phyloP scores from a whole-genome alignment of 495 filamentous ascomycete genomes.

The Aspergillus saccharolyticus region DNA sequence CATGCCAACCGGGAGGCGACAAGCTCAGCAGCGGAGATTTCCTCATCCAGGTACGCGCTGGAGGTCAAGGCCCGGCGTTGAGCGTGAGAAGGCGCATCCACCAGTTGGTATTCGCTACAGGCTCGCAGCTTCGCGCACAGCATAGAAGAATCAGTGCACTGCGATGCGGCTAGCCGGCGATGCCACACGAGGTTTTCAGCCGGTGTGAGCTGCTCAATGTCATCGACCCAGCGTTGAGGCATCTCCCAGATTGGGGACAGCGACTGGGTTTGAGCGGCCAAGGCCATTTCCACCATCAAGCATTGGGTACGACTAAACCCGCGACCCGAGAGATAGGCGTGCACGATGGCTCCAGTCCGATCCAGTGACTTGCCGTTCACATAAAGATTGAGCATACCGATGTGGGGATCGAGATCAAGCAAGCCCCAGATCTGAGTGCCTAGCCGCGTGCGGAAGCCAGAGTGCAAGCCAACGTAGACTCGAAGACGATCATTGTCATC shows the following conservation, averaged over 20 bases:
- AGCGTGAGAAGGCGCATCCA: constrained; percentile 10
- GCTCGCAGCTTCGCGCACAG: constrained; percentile 11
- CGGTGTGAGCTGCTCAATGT: constrained; percentile 39
- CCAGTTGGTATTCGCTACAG: constrained; percentile 14
- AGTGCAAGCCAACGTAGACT: constrained; percentile 15
- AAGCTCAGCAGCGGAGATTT: constrained; percentile 9
- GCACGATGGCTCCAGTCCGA: constrained; percentile 15
- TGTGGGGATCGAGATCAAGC: constrained; percentile 6
- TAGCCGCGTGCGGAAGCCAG: constrained; percentile 15
- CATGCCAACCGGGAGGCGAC: constrained; percentile 13
- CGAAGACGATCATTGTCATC: constrained; percentile 10
- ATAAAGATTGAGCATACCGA: constrained; percentile 11
- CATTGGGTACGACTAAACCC: constrained; percentile 37
- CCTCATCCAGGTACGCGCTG: constrained; percentile 11
- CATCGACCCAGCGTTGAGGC: constrained; percentile 28
- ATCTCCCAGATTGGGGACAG: constrained; percentile 22
- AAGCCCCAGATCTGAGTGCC: constrained; percentile 15
- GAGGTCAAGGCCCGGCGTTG: constrained; percentile 13
- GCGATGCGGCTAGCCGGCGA: constrained; percentile 10
- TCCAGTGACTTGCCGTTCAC: constrained; percentile 12
- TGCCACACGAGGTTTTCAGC: constrained; percentile 35
- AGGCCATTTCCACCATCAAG: constrained; percentile 35
- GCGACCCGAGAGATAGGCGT: constrained; percentile 41
- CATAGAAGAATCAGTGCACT: constrained; percentile 6
- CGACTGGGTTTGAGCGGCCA: constrained; percentile 19